phyloP scores from a whole-genome alignment of 2,329 filamentous ascomycete genomes.

The Calonectria multiphialidica region DNA sequence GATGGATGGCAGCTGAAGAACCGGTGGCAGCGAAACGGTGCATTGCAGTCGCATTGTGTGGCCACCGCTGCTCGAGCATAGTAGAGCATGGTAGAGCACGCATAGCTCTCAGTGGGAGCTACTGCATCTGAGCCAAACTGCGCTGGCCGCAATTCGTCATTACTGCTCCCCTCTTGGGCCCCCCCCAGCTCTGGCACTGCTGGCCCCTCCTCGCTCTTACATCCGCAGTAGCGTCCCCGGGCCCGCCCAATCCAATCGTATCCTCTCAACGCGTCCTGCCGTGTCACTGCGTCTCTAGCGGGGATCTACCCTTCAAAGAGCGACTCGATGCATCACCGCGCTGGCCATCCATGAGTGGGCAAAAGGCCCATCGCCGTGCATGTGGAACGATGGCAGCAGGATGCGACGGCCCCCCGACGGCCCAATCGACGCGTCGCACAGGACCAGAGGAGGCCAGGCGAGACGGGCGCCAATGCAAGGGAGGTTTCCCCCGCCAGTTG shows the following conservation, averaged over 20 bases:
- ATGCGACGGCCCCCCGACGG: background rate
- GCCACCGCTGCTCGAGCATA: background rate
- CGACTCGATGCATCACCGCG: conserved; percentile 11
- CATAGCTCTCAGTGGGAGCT: background rate
- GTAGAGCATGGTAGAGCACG: background rate
- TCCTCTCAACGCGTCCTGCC: conserved; percentile 25
- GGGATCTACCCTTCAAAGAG: conserved; percentile 3
- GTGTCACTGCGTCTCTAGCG: conserved; percentile 23
- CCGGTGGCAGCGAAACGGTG: background rate
- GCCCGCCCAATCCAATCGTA: conserved; percentile 22
- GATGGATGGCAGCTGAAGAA: background rate
- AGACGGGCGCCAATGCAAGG: conserved; percentile 37
- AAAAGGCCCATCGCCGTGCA: background rate
- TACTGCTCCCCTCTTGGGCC: background rate
- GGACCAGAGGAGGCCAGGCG: background rate
- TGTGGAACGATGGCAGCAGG: conserved; percentile 17
- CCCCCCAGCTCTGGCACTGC: background rate
- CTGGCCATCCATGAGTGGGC: conserved; percentile 8
- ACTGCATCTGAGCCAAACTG: background rate
- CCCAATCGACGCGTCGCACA: conserved; percentile 40
- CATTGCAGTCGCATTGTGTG: background rate
- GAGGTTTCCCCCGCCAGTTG: conserved; percentile 19
- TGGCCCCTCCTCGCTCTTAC: background rate
- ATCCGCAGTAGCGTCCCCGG: background rate
- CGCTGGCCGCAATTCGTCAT: background rate